Percentiles rank a stretch among this genome's conserved stretches.
phyloP scores from a whole-genome alignment of 768 basidiomycete species.

The Pseudohyphozyma bogoriensis region DNA sequence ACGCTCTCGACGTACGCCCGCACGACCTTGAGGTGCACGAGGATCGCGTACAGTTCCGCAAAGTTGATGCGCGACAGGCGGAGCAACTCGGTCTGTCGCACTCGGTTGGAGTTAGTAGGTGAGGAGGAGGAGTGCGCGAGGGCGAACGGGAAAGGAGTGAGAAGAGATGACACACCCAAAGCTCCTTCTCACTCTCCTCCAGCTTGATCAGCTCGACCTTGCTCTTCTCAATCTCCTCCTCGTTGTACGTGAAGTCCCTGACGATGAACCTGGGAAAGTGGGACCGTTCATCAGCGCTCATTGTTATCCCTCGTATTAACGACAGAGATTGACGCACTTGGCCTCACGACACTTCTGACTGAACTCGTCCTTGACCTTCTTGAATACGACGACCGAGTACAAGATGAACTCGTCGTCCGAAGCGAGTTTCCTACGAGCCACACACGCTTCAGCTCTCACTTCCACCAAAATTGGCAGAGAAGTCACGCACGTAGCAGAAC shows the following conservation, averaged over 20 bases:
- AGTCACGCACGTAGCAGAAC: conserved; percentile 64
- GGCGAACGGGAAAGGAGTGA: no score
- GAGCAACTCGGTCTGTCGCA: conserved; percentile 83
- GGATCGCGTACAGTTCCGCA: conserved; percentile 86
- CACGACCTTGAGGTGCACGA: conserved; percentile 85
- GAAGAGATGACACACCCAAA: conserved; percentile 62
- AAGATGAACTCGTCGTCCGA: conserved; percentile 83
- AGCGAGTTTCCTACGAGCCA: conserved; percentile 50
- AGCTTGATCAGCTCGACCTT: conserved; percentile 68
- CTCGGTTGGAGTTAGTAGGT: not conserved
- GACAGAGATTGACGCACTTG: conserved; percentile 50
- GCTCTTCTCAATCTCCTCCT: conserved; percentile 68
- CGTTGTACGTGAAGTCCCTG: conserved; percentile 86
- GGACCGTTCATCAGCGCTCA: not conserved
- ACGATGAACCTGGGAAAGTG: conserved; percentile 61
- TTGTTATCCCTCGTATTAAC: not conserved
- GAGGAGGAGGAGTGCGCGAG: not conserved
- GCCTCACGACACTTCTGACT: conserved; percentile 87
- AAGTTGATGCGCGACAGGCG: conserved; percentile 88
- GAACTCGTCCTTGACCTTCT: conserved; percentile 82
- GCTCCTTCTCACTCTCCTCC: conserved; percentile 80
- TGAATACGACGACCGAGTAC: conserved; percentile 78
- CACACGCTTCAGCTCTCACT: no score
- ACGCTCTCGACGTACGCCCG: conserved; percentile 91
- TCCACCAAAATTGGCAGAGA: no score